Base-by-base conservation (phyloP, 768 basidiomycete species). In the Rhodocollybia butyracea region DNA sequence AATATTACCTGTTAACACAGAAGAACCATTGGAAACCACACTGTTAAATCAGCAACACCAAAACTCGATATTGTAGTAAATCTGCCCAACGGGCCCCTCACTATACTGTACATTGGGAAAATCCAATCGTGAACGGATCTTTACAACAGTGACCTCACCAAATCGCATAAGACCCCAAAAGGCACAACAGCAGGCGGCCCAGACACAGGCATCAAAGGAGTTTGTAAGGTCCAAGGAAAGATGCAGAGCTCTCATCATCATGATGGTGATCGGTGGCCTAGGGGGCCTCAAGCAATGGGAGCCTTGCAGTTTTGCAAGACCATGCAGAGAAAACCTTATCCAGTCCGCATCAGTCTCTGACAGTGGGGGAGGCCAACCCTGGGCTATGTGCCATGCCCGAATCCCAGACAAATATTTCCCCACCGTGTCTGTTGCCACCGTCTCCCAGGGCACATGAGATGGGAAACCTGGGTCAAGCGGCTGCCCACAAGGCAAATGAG, bases 121-220 rank as follows among this genome's bases (percentile, higher is more conserved):
- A n/a, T n/a, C n/a, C n/a, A n/a, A n/a, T n/a, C n/a, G n/a, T n/a
- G n/a, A n/a, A n/a, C n/a, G n/a, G n/a, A n/a, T n/a, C n/a, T n/a
- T n/a, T n/a, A n/a, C n/a, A n/a, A n/a, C n/a, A n/a, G n/a, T n/a
- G n/a, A n/a, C n/a, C n/a, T n/a, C n/a, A n/a, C n/a, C n/a, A n/a
- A n/a, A n/a, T n/a, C n/a, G n/a, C n/a, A n/a, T n/a, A n/a, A n/a
- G n/a, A n/a, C n/a, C n/a, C n/a, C n/a, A n/a, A n/a, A n/a, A n/a
- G n/a, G n/a, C n/a, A n/a, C n/a, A n/a, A n/a, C n/a, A n/a, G n/a
- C n/a, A n/a, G n/a, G 0, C 65, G 0, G 75, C 73, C 72, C 73
- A 75, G 1, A 76, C 46, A 31, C 72, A 74, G 0, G 74, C 72
- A 50, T 77, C 73, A 52, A 76, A 77, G 0, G 72, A 63, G 12